Base-by-base conservation (phyloP, 2,329 filamentous ascomycete genomes). In the Claviceps monticola region DNA sequence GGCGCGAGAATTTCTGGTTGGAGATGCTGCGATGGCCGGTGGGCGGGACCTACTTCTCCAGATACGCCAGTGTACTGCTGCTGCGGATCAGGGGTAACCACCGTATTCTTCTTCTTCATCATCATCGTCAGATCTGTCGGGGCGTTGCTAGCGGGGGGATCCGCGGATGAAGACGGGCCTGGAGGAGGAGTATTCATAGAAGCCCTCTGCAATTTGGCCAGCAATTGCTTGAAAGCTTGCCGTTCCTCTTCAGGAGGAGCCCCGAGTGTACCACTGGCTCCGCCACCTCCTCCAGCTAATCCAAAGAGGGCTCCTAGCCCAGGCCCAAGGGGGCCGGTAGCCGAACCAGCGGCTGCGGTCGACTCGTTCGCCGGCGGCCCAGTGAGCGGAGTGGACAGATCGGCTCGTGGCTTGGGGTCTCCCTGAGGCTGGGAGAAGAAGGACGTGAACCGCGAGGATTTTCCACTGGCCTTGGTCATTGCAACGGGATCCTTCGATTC, bases 381-480 rank as follows among this genome's bases (percentile, higher is more conserved):
- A 43, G 66, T 60, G 52, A 68, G 67, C 14, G 73, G 69, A 13
- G 70, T 70, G 7, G 72, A 65, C 3, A 73, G 69, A 52, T 82
- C 78, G 1, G 72, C 71, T 55, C 72, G 72, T 23, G 69, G 66
- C 51, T 72, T 69, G 17, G 65, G 66, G 53, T 81, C 79, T 56
- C 84, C 74, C n/a, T 71, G 65, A 3, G 65, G 56, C 19, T 67
- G 66, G 11, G 63, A 59, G 63, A 90, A 88, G 59, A 96, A 86
- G 3, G 84, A 88, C 49, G 88, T 89, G 63, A 96, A 96, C 51
- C 88, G 78, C 13, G 90, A 96, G 5, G 86, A 79, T 62, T 91
- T 90, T 26, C 62, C 67, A 3, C 68, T 69, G 1, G 76, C 64
- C 63, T 86, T 86, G 13, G 74, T 66, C 61, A 76, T 79, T 45